Conservation (phyloP, 2,329 filamentous ascomycete genomes). For the Arthrobotrys musiformis region DNA sequence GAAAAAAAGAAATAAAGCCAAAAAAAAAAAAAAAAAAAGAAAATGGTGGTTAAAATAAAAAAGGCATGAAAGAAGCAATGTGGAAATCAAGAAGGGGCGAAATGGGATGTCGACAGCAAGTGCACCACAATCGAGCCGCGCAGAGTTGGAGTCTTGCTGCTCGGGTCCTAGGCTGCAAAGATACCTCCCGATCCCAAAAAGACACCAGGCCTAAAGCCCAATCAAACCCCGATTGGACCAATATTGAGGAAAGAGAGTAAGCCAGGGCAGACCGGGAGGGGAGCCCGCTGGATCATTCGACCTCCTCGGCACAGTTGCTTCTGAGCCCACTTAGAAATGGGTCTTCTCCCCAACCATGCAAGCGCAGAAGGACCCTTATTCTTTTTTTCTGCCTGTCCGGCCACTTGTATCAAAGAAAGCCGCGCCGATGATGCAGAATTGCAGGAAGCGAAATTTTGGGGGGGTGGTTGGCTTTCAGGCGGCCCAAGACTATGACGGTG, state of each 20-base stretch:
- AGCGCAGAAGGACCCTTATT: constrained; percentile 37
- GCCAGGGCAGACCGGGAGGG: constrained; percentile 44
- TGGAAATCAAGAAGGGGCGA: constrained; percentile 36
- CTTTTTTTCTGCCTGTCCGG: constrained; percentile 26
- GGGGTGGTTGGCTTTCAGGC: constrained; percentile 42
- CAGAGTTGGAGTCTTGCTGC: constrained; percentile 47
- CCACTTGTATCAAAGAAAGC: constrained; percentile 51
- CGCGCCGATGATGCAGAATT: constrained; percentile 53
- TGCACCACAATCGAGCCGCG: constrained; percentile 37
- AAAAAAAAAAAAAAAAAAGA: background rate
- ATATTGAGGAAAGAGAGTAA: constrained; percentile 19
- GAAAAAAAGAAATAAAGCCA: background rate
- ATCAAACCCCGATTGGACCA: constrained; percentile 42
- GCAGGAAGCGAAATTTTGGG: constrained; percentile 49
- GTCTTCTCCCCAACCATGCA: constrained; percentile 29
- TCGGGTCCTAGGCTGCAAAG: constrained; percentile 54
- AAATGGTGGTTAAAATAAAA: constrained; percentile 19
- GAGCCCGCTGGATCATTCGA: constrained; percentile 33
- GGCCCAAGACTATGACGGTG: constrained; percentile 48
- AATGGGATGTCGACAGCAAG: constrained; percentile 36
- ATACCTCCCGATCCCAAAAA: constrained; percentile 49
- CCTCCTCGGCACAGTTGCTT: constrained; percentile 21
- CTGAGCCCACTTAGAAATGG: constrained; percentile 38
- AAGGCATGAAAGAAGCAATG: constrained; percentile 29
- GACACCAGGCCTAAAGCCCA: constrained; percentile 40